Percentiles rank a stretch among this genome's conserved stretches.
phyloP scores from a whole-genome alignment of 768 basidiomycete genomes.

The Phylloporus sp. region DNA sequence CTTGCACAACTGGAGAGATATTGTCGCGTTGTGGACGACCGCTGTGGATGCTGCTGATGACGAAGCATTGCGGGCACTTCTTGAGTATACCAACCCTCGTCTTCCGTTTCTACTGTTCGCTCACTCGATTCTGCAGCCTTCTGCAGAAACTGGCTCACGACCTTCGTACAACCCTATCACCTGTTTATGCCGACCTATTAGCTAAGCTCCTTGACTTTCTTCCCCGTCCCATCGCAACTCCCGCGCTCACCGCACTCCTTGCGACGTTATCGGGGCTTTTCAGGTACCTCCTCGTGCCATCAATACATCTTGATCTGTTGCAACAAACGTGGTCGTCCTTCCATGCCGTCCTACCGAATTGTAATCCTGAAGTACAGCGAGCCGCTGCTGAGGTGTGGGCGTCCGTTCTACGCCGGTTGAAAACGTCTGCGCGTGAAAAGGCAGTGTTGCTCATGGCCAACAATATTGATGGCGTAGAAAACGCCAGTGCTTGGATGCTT shows the following conservation, averaged over 20 bases:
- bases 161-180: slow-evolving; percentile 69
- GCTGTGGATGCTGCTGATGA: slow-evolving; percentile 59
- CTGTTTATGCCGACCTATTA: slow-evolving; percentile 55
- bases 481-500: slow-evolving; percentile 67
- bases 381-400: slow-evolving; percentile 89
- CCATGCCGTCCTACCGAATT: slow-evolving; percentile 47
- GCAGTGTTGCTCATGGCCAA: slow-evolving; percentile 53
- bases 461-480: slow-evolving; percentile 48
- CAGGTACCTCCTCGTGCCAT: slow-evolving; percentile 67
- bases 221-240: slow-evolving; percentile 52
- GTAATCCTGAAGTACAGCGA: slow-evolving; percentile 66
- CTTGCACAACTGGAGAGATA: slow-evolving; percentile 71
- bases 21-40: slow-evolving; percentile 59
- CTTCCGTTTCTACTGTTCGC: slow-evolving; percentile 3
- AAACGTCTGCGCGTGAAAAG: slow-evolving; percentile 50
- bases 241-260: slow-evolving; percentile 57
- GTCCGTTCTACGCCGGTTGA: slow-evolving; percentile 65
- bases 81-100: slow-evolving; percentile 52
- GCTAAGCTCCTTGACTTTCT: slow-evolving; percentile 53
- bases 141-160: slow-evolving; percentile 77
- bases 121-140: slow-evolving; percentile 43
- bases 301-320: slow-evolving; percentile 46
- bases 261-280: slow-evolving; percentile 66
- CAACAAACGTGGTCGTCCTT: slow-evolving; percentile 58
- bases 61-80: slow-evolving; percentile 65